phyloP scores from a whole-genome alignment of 768 basidiomycete genomes.

The Lyophyllum atratum region DNA sequence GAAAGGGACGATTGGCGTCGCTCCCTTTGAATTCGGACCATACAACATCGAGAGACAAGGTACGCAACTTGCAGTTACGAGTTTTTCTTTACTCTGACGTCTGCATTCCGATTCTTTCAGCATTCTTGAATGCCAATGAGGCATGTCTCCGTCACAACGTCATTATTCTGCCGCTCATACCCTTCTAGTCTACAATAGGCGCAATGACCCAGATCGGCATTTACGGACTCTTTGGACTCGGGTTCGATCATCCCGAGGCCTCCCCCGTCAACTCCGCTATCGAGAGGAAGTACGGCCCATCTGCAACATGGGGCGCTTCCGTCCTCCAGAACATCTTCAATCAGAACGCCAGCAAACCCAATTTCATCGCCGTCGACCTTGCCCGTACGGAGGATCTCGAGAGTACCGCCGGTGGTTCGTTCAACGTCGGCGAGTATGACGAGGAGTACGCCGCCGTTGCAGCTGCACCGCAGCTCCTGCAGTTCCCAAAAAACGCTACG shows the following conservation, averaged over 20 bases:
- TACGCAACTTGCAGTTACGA: background rate
- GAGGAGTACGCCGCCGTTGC: slow-evolving; percentile 30
- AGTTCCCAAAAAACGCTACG: slow-evolving; percentile 33
- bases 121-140: slow-evolving; percentile 30
- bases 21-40: slow-evolving; percentile 32
- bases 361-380: slow-evolving; percentile 44
- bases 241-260: slow-evolving; percentile 30
- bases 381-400: slow-evolving; percentile 41
- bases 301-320: slow-evolving; percentile 33
- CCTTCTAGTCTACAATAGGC: slow-evolving; percentile 9
- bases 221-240: slow-evolving; percentile 36
- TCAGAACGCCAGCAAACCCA: slow-evolving; percentile 33
- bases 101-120: slow-evolving; percentile 18
- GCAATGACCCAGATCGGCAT: slow-evolving; percentile 24
- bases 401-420: slow-evolving; percentile 39
- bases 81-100: background rate
- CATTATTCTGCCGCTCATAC: background rate
- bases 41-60: slow-evolving; percentile 26
- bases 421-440: slow-evolving; percentile 46
- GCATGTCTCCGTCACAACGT: background rate
- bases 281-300: slow-evolving; percentile 21
- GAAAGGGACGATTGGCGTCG: slow-evolving; percentile 33
- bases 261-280: slow-evolving; percentile 31
- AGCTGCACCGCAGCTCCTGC: slow-evolving; percentile 29
- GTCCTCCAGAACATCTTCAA: slow-evolving; percentile 42